phyloP scores from a whole-genome alignment of 2,329 filamentous ascomycete species.

The Aspergillus texensis region DNA sequence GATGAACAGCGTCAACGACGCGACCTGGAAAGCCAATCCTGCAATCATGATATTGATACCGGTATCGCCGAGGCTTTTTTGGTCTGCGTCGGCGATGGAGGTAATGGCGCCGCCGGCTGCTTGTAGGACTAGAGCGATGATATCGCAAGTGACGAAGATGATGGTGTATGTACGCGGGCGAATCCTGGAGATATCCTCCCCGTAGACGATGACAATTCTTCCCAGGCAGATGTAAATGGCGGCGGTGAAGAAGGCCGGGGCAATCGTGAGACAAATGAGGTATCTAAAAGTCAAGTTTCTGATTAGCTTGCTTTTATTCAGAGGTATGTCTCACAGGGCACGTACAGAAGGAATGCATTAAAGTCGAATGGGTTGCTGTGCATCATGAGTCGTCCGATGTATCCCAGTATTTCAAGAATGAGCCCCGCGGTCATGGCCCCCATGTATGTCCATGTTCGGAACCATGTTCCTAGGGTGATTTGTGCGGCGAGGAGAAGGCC shows the following conservation, averaged over 20 bases:
- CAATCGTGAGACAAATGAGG: slow-evolving; percentile 65
- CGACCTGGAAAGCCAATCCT: slow-evolving; percentile 63
- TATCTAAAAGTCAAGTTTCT: slow-evolving; percentile 45
- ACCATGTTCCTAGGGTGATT: slow-evolving; percentile 45
- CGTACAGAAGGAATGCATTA: slow-evolving; percentile 45
- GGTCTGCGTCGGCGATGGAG: not conserved
- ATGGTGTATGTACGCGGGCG: slow-evolving; percentile 34
- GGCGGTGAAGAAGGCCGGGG: slow-evolving; percentile 63
- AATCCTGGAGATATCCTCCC: slow-evolving; percentile 36
- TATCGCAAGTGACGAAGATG: slow-evolving; percentile 64
- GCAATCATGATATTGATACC: slow-evolving; percentile 68
- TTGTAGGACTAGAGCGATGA: slow-evolving; percentile 63
- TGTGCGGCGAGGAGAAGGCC: slow-evolving; percentile 47
- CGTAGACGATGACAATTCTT: slow-evolving; percentile 40
- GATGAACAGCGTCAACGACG: slow-evolving; percentile 60
- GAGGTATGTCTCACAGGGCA: not conserved
- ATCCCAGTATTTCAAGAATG: slow-evolving; percentile 61
- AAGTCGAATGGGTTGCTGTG: slow-evolving; percentile 51
- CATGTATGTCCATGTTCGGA: slow-evolving; percentile 54
- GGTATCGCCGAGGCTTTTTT: slow-evolving; percentile 13
- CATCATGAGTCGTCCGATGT: slow-evolving; percentile 59
- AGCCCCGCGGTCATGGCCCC: slow-evolving; percentile 58
- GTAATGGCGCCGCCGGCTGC: slow-evolving; percentile 48
- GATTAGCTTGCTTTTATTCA: slow-evolving; percentile 13
- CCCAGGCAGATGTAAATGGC: slow-evolving; percentile 64